Evolutionary conservation across 306 rosid genomes (phyloP).

Genomic region (Cucurbita pepo): DNA sequence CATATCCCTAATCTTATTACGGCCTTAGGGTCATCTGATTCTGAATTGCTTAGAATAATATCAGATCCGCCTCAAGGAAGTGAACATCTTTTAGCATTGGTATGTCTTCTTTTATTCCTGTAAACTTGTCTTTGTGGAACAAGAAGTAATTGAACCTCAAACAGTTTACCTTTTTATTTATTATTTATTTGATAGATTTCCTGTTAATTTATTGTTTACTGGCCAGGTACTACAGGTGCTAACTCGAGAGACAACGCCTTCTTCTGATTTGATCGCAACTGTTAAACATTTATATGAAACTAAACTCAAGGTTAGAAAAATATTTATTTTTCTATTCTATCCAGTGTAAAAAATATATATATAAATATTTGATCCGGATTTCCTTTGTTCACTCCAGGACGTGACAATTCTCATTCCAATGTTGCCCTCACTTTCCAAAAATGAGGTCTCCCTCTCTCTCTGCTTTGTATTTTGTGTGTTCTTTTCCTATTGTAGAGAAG

Average conservation of each 20-base stretch:
- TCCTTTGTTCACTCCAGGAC: conserved; percentile 44
- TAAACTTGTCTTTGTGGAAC: neutral
- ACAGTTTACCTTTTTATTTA: neutral
- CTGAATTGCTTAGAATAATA: conserved; percentile 65
- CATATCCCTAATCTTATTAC: conserved; percentile 78
- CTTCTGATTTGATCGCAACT: conserved; percentile 74
- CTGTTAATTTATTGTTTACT: conserved; percentile 12
- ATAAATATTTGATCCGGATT: conserved; percentile 3
- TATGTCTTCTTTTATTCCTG: conserved; percentile 11
- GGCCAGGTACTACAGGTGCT: conserved; percentile 78
- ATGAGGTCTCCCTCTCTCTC: conserved; percentile 43
- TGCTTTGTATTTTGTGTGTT: neutral
- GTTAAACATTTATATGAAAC: conserved; percentile 85
- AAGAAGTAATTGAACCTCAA: neutral
- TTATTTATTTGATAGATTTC: neutral
- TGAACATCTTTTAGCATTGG: conserved; percentile 84
- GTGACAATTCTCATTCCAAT: conserved; percentile 95
- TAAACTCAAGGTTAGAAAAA: conserved; percentile 49
- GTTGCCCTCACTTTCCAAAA: conserved; percentile 71
- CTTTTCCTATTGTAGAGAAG: neutral
- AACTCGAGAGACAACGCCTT: conserved; percentile 69
- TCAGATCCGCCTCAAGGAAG: conserved; percentile 99
- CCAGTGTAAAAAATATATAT: neutral
- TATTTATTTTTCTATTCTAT: conserved; percentile 5
- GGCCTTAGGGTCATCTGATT: conserved; percentile 73